phyloP scores from a whole-genome alignment of 2,329 filamentous ascomycete genomes.

The Xylaria polymorpha region DNA sequence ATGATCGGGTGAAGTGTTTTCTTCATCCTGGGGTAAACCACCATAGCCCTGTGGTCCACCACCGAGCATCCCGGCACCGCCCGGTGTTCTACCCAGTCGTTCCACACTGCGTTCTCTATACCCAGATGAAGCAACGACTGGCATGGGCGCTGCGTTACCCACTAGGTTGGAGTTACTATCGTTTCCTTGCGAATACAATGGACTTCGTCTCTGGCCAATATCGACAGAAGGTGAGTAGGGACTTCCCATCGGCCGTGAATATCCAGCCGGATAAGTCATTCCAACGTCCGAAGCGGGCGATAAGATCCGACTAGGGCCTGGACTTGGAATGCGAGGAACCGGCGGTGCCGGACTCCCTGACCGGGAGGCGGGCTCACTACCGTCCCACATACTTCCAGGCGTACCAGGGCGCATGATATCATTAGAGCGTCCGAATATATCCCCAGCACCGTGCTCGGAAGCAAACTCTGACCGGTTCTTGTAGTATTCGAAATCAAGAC shows the following conservation, averaged over 20 bases:
- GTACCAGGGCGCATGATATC: constrained; percentile 72
- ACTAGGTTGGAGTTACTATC: constrained; percentile 66
- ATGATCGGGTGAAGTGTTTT: constrained; percentile 48
- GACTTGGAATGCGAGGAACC: constrained; percentile 47
- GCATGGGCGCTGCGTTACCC: constrained; percentile 63
- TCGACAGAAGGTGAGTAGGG: constrained; percentile 47
- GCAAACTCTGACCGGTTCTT: constrained; percentile 91
- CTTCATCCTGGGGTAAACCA: constrained; percentile 66
- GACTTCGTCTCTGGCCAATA: constrained; percentile 55
- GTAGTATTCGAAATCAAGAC: constrained; percentile 91
- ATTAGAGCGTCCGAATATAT: constrained; percentile 69
- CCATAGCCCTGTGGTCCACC: constrained; percentile 71
- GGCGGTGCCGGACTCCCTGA: constrained; percentile 61
- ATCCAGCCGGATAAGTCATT: constrained; percentile 45
- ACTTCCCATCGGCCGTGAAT: constrained; percentile 43
- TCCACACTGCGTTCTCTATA: constrained; percentile 52
- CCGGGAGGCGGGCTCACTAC: constrained; percentile 58
- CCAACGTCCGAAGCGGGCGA: constrained; percentile 44
- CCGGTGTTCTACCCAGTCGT: constrained; percentile 43
- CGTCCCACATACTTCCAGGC: constrained; percentile 64
- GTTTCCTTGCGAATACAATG: constrained; percentile 64
- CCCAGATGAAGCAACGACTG: constrained; percentile 53
- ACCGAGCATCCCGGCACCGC: constrained; percentile 62
- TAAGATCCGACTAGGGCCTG: constrained; percentile 42
- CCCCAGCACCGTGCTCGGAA: constrained; percentile 84